Percentiles rank a stretch among this genome's conserved stretches.
Evolutionary conservation across 2,329 filamentous ascomycete species (phyloP).

Genomic region (Aspergillus vadensis): DNA sequence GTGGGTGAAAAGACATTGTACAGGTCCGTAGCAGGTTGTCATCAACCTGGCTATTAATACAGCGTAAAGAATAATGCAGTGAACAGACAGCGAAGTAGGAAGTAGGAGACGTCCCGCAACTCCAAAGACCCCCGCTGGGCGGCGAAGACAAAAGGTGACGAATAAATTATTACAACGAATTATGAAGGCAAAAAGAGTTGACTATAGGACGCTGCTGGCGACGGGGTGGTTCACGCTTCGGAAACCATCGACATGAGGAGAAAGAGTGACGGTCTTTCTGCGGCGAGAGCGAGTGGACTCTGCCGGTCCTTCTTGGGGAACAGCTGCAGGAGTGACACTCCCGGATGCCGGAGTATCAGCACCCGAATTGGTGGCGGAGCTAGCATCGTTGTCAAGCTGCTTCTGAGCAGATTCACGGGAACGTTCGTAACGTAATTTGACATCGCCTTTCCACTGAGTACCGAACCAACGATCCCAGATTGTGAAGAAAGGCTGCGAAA

Average conservation of each 20-base stretch:
- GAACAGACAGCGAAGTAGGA: constrained; percentile 20
- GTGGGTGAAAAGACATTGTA: not conserved
- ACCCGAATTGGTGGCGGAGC: constrained; percentile 27
- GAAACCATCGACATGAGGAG: constrained; percentile 35
- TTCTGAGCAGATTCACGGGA: constrained; percentile 58
- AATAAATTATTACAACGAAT: constrained; percentile 1
- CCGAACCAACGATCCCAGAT: constrained; percentile 86
- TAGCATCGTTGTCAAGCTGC: constrained; percentile 54
- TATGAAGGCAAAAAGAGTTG: not conserved
- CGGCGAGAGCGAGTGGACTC: constrained; percentile 36
- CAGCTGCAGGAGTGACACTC: constrained; percentile 20
- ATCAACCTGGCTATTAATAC: constrained; percentile 36
- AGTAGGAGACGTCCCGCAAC: constrained; percentile 37
- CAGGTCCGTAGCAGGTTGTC: not conserved
- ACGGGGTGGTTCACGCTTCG: constrained; percentile 42
- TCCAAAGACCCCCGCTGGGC: constrained; percentile 19
- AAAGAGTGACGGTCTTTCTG: constrained; percentile 36
- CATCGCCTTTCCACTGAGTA: constrained; percentile 78
- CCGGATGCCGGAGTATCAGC: constrained; percentile 30
- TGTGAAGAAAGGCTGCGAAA: constrained; percentile 67
- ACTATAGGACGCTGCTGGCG: constrained; percentile 43
- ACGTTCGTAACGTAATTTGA: constrained; percentile 60
- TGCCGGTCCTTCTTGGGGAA: constrained; percentile 28
- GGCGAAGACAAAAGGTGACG: constrained; percentile 1
- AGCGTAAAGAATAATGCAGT: constrained; percentile 21